Evolutionary conservation across 306 rosid species (phyloP).

Genomic region (Prunus fruticosa): DNA sequence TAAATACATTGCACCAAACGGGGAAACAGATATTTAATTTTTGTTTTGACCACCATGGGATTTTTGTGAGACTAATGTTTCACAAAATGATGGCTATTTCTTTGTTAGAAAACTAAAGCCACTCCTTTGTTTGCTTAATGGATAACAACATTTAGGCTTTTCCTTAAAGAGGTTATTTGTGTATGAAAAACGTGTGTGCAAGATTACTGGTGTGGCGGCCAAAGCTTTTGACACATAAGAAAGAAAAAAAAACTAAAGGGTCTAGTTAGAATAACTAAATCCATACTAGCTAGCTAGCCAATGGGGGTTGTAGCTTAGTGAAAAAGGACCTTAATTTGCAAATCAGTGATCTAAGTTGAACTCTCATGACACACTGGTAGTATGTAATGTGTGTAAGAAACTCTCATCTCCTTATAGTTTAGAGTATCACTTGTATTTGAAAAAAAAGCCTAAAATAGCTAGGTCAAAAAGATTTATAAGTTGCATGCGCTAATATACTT

Average conservation of each 20-base stretch:
- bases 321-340: too few species aligned
- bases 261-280: neutral
- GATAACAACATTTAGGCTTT: neutral
- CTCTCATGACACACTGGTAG: too few species aligned
- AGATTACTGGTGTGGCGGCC: constrained; percentile 17
- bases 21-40: neutral
- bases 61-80: neutral
- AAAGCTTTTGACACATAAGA: neutral
- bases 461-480: too few species aligned
- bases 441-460: too few species aligned
- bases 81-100: neutral
- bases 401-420: rapidly evolving
- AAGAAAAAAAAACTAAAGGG: neutral
- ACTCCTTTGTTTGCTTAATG: too few species aligned
- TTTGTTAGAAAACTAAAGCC: too few species aligned
- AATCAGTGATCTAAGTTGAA: too few species aligned
- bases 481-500: neutral
- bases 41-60: neutral
- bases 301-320: too few species aligned
- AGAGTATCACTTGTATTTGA: too few species aligned
- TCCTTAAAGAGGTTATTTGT: too few species aligned
- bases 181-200: neutral
- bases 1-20: constrained; percentile 22
- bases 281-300: neutral
- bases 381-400: too few species aligned